These are phyloP conservation scores for Kalmusia sp. DNA, from an alignment of 2,329 filamentous ascomycete genomes.

Conservation along the genomic window DNA sequence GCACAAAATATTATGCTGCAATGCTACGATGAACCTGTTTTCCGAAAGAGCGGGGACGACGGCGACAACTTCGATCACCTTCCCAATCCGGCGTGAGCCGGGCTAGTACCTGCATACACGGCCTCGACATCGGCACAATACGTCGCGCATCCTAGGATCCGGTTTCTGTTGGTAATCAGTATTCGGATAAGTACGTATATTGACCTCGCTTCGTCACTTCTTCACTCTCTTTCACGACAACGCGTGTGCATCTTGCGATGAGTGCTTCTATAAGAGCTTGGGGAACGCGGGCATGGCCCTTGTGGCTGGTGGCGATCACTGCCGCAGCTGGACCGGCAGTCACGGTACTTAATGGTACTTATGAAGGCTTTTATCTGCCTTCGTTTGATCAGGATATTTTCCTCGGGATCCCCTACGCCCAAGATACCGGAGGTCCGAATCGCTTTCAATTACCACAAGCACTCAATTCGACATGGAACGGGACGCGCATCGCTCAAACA, in stretches of 20 bases:
- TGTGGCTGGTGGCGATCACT: constrained; percentile 19
- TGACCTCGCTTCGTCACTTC: neutral
- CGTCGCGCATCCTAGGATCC: neutral
- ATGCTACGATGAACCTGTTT: neutral
- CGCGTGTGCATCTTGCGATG: neutral
- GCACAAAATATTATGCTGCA: neutral
- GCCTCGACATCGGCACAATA: neutral
- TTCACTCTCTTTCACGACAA: neutral
- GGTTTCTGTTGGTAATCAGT: neutral
- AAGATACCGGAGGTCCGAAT: constrained; percentile 60
- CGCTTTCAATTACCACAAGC: constrained; percentile 61
- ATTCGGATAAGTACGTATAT: neutral
- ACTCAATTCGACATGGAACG: constrained; percentile 54
- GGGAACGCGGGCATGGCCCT: constrained; percentile 20
- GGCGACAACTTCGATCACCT: neutral
- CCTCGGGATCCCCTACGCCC: constrained; percentile 63
- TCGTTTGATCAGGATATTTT: constrained; percentile 55
- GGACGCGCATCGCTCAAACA: constrained; percentile 46
- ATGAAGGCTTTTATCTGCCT: constrained; percentile 40
- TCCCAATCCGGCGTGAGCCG: neutral
- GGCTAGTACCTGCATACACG: neutral
- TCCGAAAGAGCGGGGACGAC: neutral
- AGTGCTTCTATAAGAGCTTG: constrained; percentile 20
- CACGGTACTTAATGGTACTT: constrained; percentile 43
- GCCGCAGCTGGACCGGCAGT: constrained; percentile 32